Conservation (phyloP, 1,139 yeast genomes). For the Candida pseudoviswanathii region DNA sequence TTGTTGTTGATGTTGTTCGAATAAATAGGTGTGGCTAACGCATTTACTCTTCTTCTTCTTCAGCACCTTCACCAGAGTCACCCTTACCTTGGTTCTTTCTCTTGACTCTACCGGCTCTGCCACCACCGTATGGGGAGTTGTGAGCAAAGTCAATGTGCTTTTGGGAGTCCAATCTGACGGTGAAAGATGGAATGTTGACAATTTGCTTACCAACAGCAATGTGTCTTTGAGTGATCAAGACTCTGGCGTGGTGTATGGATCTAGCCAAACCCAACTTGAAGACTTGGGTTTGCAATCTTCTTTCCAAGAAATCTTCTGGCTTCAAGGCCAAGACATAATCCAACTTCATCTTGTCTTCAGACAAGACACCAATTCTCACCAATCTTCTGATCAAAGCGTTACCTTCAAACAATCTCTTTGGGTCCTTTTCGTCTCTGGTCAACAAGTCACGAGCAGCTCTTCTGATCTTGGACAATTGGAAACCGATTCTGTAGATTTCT, state of each 20-base stretch:
- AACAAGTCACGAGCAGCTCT: constrained; percentile 99
- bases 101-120: constrained; percentile 99
- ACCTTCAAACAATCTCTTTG: constrained; percentile 99
- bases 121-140: constrained; percentile 99
- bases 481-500: constrained; percentile 98
- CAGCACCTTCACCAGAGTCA: constrained; percentile 68
- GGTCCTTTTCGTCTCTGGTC: constrained; percentile 99
- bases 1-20: too few species aligned
- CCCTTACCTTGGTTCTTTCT: constrained; percentile 88
- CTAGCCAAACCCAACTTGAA: constrained; percentile 99
- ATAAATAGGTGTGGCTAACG: constrained; percentile 2
- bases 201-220: constrained; percentile 99
- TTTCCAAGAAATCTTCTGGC: constrained; percentile 99
- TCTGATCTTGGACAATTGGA: constrained; percentile 99
- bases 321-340: constrained; percentile 99
- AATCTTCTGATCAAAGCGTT: constrained; percentile 98
- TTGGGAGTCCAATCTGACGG: constrained; percentile 99
- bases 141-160: constrained; percentile 99
- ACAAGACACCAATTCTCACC: constrained; percentile 97
- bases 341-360: constrained; percentile 99
- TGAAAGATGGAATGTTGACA: constrained; percentile 98
- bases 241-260: constrained; percentile 99
- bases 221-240: constrained; percentile 97
- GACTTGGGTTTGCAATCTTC: constrained; percentile 99
- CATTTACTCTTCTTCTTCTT: constrained; percentile 48